Percentiles rank a stretch among this genome's conserved stretches.
phyloP scores from a whole-genome alignment of 441 rosid species.

The Erodium moschatum region DNA sequence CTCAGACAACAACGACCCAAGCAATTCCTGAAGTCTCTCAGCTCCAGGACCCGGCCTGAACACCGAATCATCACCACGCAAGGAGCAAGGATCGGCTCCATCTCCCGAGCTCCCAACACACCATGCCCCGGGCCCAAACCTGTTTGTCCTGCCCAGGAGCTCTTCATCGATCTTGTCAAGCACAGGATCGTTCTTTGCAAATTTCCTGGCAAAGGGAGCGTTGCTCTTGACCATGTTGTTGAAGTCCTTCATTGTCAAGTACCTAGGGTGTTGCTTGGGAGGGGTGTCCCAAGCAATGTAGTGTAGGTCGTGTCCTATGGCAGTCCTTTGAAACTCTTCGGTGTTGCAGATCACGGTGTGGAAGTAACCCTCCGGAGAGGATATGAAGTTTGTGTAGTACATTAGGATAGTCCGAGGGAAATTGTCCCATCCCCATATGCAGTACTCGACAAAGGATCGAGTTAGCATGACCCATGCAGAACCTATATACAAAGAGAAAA shows the following conservation, averaged over 20 bases:
- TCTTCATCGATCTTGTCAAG: slow-evolving; percentile 81
- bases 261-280: slow-evolving; percentile 80
- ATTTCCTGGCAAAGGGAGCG: slow-evolving; percentile 82
- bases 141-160: slow-evolving; percentile 47
- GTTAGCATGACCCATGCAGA: slow-evolving; percentile 82
- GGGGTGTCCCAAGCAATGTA: slow-evolving; percentile 95
- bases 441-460: slow-evolving; percentile 60
- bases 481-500: slow-evolving; percentile 35
- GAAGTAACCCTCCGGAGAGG: slow-evolving; percentile 93
- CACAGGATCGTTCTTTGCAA: slow-evolving; percentile 59
- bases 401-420: slow-evolving; percentile 70
- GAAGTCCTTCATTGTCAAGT: slow-evolving; percentile 56
- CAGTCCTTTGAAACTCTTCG: slow-evolving; percentile 46
- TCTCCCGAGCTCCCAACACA: slow-evolving; percentile 55
- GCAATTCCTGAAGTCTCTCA: slow-evolving; percentile 49
- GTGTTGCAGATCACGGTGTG: slow-evolving; percentile 79
- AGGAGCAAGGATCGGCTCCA: slow-evolving; percentile 60
- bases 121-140: slow-evolving; percentile 88
- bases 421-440: slow-evolving; percentile 86
- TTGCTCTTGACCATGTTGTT: slow-evolving; percentile 70
- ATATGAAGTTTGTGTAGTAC: slow-evolving; percentile 80
- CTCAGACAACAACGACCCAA: slow-evolving; percentile 46
- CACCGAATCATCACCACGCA: slow-evolving; percentile 48
- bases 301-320: slow-evolving; percentile 76
- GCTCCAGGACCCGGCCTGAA: slow-evolving; percentile 81